Evolutionary conservation across 1,284 basidiomycete species (phyloP).

Genomic region (Xanthoconium separans): DNA sequence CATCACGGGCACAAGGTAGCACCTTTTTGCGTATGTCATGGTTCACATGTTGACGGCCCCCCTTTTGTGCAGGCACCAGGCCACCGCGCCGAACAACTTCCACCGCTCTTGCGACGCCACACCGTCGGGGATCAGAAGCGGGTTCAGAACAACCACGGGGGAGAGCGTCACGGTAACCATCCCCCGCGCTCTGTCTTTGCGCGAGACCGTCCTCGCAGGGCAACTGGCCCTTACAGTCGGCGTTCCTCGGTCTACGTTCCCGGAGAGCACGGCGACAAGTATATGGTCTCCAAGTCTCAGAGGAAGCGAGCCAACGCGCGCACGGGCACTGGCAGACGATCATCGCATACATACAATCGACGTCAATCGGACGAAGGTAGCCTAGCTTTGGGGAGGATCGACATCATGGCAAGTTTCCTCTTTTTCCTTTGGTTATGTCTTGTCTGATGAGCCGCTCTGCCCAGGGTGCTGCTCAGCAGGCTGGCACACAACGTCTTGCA

Average conservation of each 20-base stretch:
- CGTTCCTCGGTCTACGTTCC: constrained; percentile 23
- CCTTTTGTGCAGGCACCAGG: not conserved
- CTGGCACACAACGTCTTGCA: constrained; percentile 35
- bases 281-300: constrained; percentile 13
- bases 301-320: constrained; percentile 6
- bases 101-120: constrained; percentile 21
- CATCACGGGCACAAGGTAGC: constrained; percentile 12
- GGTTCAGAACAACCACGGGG: not conserved
- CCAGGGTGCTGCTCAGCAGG: constrained; percentile 14
- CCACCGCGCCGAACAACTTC: constrained; percentile 2
- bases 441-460: not conserved
- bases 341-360: constrained; percentile 1
- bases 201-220: constrained; percentile 18
- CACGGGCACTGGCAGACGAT: not conserved
- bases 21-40: not conserved
- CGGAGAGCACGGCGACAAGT: constrained; percentile 24
- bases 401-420: constrained; percentile 43
- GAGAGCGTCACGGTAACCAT: not conserved
- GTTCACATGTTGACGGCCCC: not conserved
- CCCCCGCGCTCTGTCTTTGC: constrained; percentile 20
- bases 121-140: not conserved
- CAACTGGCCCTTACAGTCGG: not conserved
- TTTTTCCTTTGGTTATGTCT: not conserved
- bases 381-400: constrained; percentile 44
- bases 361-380: constrained; percentile 15